Conservation (phyloP, 345 rosid species). For the Hibiscus syriacus region DNA sequence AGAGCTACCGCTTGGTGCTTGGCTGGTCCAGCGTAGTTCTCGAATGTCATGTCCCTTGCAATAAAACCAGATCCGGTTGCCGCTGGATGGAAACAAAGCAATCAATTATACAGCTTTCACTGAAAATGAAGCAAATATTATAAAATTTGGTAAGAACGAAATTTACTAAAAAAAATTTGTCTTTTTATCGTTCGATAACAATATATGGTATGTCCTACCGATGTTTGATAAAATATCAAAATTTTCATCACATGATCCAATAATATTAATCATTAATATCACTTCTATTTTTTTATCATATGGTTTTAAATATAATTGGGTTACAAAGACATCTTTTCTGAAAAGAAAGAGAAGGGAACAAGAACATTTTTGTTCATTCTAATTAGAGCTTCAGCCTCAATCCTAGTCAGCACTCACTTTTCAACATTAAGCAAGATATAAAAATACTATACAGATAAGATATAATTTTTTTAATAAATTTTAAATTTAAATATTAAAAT, state of each 20-base stretch:
- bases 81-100: constrained; percentile 31
- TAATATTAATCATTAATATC: too few species aligned
- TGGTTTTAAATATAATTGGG: neutral
- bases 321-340: neutral
- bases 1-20: constrained; percentile 99
- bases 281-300: neutral
- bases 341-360: neutral
- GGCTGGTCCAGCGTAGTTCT: constrained; percentile 78
- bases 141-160: neutral
- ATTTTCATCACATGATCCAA: too few species aligned
- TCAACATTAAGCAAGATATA: too few species aligned
- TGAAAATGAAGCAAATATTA: neutral
- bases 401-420: neutral
- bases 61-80: constrained; percentile 92
- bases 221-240: too few species aligned
- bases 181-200: too few species aligned
- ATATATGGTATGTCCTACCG: neutral
- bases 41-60: constrained; percentile 88
- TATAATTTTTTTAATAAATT: too few species aligned
- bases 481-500: too few species aligned
- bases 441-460: too few species aligned
- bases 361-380: too few species aligned
- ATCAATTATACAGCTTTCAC: constrained; percentile 7
- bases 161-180: neutral
- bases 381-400: neutral